Conservation (phyloP, 106 monocot genomes). For the Chionographis japonica region DNA sequence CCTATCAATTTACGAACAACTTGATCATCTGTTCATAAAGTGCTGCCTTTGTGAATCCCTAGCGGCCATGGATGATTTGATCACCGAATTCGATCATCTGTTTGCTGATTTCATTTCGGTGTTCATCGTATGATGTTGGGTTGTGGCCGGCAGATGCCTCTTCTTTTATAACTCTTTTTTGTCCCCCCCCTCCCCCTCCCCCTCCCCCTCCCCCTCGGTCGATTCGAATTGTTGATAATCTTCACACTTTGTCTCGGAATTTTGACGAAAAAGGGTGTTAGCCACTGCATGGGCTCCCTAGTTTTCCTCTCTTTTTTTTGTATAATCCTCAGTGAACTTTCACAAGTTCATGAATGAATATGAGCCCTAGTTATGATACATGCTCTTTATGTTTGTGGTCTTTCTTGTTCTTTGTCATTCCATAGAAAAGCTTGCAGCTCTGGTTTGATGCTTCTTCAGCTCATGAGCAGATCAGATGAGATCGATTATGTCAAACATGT, state of each 20-base stretch:
- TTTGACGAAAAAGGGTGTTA: conserved; percentile 15
- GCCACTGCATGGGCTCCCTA: conserved; percentile 9
- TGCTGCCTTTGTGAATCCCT: conserved; percentile 12
- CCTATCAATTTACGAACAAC: not conserved
- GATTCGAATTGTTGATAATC: not conserved
- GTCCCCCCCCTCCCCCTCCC: too few species aligned
- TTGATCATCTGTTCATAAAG: conserved; percentile 21
- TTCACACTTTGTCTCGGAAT: conserved; percentile 2
- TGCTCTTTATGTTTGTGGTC: too few species aligned
- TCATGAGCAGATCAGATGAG: too few species aligned
- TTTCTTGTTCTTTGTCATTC: too few species aligned
- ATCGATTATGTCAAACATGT: too few species aligned
- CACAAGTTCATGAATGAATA: conserved; percentile 8
- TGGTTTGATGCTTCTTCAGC: too few species aligned
- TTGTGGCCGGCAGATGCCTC: not conserved
- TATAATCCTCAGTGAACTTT: not conserved
- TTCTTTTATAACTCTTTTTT: not conserved
- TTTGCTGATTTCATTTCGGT: conserved; percentile 5
- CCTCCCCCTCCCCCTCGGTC: too few species aligned
- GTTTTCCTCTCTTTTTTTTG: not conserved
- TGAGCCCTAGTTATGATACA: too few species aligned
- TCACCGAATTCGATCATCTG: conserved; percentile 8
- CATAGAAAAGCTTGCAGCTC: too few species aligned
- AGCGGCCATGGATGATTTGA: conserved; percentile 24
- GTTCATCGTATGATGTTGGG: conserved; percentile 3